phyloP scores from a whole-genome alignment of 176 grass and related monocot genomes.

The Avena sativa region DNA sequence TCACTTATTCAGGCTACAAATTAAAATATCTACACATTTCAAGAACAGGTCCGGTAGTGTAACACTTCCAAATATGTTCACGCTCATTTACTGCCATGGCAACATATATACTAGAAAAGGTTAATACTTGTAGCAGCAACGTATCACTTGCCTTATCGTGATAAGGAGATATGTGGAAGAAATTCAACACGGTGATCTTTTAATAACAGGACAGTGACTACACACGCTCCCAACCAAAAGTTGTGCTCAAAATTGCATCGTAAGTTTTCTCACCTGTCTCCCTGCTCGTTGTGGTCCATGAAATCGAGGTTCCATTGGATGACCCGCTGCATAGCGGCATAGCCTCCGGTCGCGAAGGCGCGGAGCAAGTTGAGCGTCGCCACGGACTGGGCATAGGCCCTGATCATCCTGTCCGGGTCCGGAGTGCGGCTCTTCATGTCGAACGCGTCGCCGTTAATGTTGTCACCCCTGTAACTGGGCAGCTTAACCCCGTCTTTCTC shows the following conservation, averaged over 20 bases:
- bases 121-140: constrained; percentile 4
- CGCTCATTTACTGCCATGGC: background rate
- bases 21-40: constrained; percentile 25
- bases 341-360: constrained; percentile 90
- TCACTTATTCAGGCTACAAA: constrained; percentile 1
- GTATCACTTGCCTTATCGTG: constrained; percentile 38
- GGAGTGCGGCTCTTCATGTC: constrained; percentile 72
- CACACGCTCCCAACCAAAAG: background rate
- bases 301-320: constrained; percentile 98
- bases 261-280: constrained; percentile 62
- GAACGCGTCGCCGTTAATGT: constrained; percentile 84
- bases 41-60: background rate
- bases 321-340: constrained; percentile 88
- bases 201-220: constrained; percentile 34
- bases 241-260: background rate
- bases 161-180: constrained; percentile 29
- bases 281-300: constrained; percentile 92
- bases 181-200: constrained; percentile 15
- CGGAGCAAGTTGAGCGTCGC: constrained; percentile 91
- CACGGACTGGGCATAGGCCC: constrained; percentile 81
- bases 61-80: constrained; percentile 26
- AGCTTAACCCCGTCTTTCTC: constrained; percentile 85
- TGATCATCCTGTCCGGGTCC: constrained; percentile 88
- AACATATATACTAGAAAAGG: constrained; percentile 23
- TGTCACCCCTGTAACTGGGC: constrained; percentile 98